A percentile compares a stretch with the other conserved stretches of the same genome.
Evolutionary conservation across 192 early-diverging fungal genomes (phyloP).

Genomic region (Cetraspora pellucida): DNA sequence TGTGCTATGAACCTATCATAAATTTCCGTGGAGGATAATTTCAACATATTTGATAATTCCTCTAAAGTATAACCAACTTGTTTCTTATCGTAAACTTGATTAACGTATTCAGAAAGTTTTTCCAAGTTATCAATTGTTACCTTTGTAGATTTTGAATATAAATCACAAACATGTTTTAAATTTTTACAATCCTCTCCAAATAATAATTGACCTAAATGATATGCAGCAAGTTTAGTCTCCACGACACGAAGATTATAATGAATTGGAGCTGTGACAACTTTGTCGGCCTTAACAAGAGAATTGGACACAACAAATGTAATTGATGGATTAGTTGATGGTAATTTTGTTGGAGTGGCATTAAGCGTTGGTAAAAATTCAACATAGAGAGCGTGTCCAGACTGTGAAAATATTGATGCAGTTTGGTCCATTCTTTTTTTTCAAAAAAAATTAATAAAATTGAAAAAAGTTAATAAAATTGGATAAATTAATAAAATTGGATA

Average conservation of each 20-base stretch:
- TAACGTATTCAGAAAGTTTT: constrained; percentile 45
- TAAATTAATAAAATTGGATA: neutral
- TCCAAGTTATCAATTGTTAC: constrained; percentile 44
- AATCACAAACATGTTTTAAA: constrained; percentile 50
- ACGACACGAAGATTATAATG: constrained; percentile 94
- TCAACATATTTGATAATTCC: constrained; percentile 40
- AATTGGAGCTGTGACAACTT: constrained; percentile 81
- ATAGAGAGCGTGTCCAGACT: constrained; percentile 66
- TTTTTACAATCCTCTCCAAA: constrained; percentile 35
- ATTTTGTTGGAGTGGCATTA: constrained; percentile 57
- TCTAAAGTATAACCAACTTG: constrained; percentile 32
- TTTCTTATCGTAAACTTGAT: constrained; percentile 39
- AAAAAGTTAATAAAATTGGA: neutral
- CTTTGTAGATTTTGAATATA: constrained; percentile 48
- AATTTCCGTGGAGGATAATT: constrained; percentile 43
- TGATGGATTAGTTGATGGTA: constrained; percentile 57
- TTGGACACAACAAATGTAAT: constrained; percentile 89
- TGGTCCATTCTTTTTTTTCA: constrained; percentile 83
- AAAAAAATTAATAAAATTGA: neutral
- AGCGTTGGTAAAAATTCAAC: constrained; percentile 85
- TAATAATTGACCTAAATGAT: constrained; percentile 40
- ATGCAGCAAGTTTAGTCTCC: constrained; percentile 81
- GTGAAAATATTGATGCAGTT: constrained; percentile 80
- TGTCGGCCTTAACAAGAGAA: constrained; percentile 83
- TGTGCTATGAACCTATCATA: constrained; percentile 46